Percentiles rank a stretch among this genome's conserved stretches.
These are phyloP conservation scores for Candida fluviatilis DNA, from an alignment of 805 yeast species.

Conservation along the genomic window DNA sequence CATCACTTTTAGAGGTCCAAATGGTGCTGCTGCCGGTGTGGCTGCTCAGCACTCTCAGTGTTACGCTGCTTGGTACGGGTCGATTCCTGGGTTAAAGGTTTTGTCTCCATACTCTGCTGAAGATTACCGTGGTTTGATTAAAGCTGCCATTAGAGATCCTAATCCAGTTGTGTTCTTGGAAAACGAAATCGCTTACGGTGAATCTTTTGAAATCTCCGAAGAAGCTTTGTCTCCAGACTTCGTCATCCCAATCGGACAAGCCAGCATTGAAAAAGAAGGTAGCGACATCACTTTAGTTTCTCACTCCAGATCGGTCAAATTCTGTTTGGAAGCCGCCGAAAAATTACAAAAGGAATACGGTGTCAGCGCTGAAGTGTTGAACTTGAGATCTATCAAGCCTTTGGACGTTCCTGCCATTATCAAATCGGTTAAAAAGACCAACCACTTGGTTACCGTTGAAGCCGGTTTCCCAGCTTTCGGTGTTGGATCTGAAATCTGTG, in stretches of 20 bases:
- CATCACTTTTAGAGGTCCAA: slow-evolving; percentile 98
- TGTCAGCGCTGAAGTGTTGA: slow-evolving; percentile 88
- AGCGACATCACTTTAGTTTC: slow-evolving; percentile 84
- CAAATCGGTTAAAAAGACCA: slow-evolving; percentile 90
- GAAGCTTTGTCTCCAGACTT: slow-evolving; percentile 87
- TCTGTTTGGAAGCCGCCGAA: slow-evolving; percentile 88
- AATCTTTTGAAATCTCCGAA: slow-evolving; percentile 81
- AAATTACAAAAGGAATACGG: slow-evolving; percentile 77
- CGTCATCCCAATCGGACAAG: slow-evolving; percentile 89
- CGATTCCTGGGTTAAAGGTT: slow-evolving; percentile 97
- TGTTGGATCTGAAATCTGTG: slow-evolving; percentile 97
- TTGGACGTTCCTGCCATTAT: slow-evolving; percentile 84
- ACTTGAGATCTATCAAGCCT: slow-evolving; percentile 96
- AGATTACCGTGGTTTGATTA: slow-evolving; percentile 92
- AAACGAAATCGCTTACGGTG: slow-evolving; percentile 94
- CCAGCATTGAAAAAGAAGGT: slow-evolving; percentile 93
- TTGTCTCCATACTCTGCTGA: slow-evolving; percentile 92
- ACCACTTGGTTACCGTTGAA: slow-evolving; percentile 93
- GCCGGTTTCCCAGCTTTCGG: slow-evolving; percentile 98
- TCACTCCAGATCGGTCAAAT: slow-evolving; percentile 86
- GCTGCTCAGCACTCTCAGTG: slow-evolving; percentile 99
- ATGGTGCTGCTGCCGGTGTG: slow-evolving; percentile 99
- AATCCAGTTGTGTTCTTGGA: slow-evolving; percentile 95
- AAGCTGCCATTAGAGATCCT: slow-evolving; percentile 98
- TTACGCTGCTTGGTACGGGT: slow-evolving; percentile 96